phyloP scores from a whole-genome alignment of 495 filamentous ascomycete species.

The Cercophora newfieldiana region DNA sequence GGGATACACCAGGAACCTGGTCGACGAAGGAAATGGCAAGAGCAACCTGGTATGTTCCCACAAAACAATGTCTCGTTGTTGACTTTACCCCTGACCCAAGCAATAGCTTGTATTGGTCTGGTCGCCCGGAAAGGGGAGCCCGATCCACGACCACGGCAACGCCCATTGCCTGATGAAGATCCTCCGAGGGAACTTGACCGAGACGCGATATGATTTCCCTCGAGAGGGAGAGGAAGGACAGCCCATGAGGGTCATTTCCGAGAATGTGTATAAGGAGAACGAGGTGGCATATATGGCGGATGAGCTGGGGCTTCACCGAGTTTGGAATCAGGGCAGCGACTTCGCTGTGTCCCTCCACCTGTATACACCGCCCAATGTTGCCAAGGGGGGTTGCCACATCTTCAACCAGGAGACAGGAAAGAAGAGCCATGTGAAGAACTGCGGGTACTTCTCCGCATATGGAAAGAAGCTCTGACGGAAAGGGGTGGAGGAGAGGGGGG shows the following conservation, averaged over 20 bases:
- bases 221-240: constrained; percentile 50
- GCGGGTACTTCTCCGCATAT: constrained; percentile 62
- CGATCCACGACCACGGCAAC: constrained; percentile 86
- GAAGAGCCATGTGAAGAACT: constrained; percentile 66
- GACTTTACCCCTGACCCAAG: constrained; percentile 6
- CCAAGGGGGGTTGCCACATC: constrained; percentile 68
- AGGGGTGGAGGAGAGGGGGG: constrained; percentile 9
- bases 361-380: constrained; percentile 89
- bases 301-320: constrained; percentile 75
- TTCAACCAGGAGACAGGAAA: constrained; percentile 73
- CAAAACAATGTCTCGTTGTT: not conserved
- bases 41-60: constrained; percentile 70
- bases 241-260: constrained; percentile 53
- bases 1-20: constrained; percentile 83
- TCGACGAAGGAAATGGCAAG: constrained; percentile 89
- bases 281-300: constrained; percentile 40
- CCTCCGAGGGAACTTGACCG: constrained; percentile 72
- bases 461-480: constrained; percentile 41
- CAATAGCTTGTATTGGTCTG: constrained; percentile 84
- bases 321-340: constrained; percentile 72
- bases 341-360: constrained; percentile 85
- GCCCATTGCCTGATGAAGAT: constrained; percentile 75
- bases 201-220: constrained; percentile 80
- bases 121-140: constrained; percentile 81
- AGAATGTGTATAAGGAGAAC: constrained; percentile 56